phyloP scores from a whole-genome alignment of 768 basidiomycete genomes.

The Collybia sordida region DNA sequence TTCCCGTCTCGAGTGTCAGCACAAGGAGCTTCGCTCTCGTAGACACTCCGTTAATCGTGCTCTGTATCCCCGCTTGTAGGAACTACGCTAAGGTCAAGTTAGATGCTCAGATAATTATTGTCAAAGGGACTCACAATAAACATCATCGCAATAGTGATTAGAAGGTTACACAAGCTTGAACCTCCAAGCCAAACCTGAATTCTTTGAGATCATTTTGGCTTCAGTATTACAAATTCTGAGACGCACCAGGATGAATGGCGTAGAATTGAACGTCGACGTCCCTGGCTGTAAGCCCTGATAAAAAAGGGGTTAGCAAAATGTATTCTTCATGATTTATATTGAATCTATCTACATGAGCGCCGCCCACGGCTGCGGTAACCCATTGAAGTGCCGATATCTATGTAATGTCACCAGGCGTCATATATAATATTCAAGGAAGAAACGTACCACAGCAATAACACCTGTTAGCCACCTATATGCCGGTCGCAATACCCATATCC shows the following conservation, averaged over 20 bases:
- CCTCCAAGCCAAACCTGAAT: constrained; percentile 23
- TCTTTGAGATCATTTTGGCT: neutral
- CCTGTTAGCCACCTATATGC: constrained; percentile 9
- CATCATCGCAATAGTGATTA: constrained; percentile 23
- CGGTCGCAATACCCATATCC: constrained; percentile 16
- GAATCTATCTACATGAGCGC: constrained; percentile 5
- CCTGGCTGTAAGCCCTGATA: constrained; percentile 3
- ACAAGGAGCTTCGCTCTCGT: constrained; percentile 10
- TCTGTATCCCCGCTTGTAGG: constrained; percentile 5
- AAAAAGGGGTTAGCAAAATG: neutral
- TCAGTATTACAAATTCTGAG: neutral
- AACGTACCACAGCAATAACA: constrained; percentile 5
- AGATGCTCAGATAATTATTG: neutral
- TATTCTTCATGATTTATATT: neutral
- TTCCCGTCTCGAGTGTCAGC: constrained; percentile 20
- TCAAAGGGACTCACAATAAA: constrained; percentile 17
- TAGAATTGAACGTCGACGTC: constrained; percentile 3
- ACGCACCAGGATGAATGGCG: constrained; percentile 13
- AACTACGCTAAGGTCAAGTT: constrained; percentile 1
- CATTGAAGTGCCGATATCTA: constrained; percentile 10
- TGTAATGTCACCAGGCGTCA: neutral
- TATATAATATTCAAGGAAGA: neutral
- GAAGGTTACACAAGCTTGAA: constrained; percentile 20
- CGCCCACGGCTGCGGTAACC: constrained; percentile 8
- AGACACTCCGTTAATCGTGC: constrained; percentile 3